Percentiles rank a stretch among this genome's conserved stretches.
These are phyloP conservation scores for Casuarina cunninghamiana DNA, from an alignment of 306 rosid genomes.

Conservation along the genomic window DNA sequence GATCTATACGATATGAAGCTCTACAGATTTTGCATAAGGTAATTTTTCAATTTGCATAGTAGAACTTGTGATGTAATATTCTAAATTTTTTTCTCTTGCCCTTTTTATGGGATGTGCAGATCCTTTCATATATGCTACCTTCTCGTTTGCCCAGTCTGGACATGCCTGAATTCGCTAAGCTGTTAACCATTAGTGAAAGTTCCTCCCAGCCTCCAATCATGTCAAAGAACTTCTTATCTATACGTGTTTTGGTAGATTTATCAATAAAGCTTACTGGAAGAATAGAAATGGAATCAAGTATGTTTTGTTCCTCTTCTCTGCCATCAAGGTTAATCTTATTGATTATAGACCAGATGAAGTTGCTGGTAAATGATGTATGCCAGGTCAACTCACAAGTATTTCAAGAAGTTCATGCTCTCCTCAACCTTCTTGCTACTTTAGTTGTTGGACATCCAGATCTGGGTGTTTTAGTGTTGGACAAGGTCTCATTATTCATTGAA, in stretches of 20 bases:
- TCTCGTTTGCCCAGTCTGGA: slow-evolving; percentile 21
- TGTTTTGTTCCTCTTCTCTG: slow-evolving; percentile 29
- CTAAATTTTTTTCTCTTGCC: slow-evolving; percentile 21
- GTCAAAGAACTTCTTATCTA: slow-evolving; percentile 32
- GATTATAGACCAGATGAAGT: slow-evolving; percentile 48
- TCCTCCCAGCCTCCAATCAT: slow-evolving; percentile 28
- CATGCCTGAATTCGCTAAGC: slow-evolving; percentile 30
- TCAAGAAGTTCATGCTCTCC: slow-evolving; percentile 31
- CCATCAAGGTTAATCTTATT: slow-evolving; percentile 40
- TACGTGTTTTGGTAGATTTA: slow-evolving; percentile 42
- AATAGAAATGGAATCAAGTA: slow-evolving; percentile 23
- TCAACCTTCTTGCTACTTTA: slow-evolving; percentile 44
- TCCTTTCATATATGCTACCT: slow-evolving; percentile 31
- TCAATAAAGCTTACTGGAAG: slow-evolving; percentile 27
- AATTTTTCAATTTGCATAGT: slow-evolving; percentile 5
- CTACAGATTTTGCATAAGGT: slow-evolving; percentile 49
- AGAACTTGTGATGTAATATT: slow-evolving; percentile 14
- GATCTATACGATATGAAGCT: slow-evolving; percentile 36
- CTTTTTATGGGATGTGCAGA: slow-evolving; percentile 38
- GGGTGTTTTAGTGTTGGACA: slow-evolving; percentile 43
- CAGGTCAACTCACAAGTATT: slow-evolving; percentile 30
- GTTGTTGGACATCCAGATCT: slow-evolving; percentile 35
- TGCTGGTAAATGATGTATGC: slow-evolving; percentile 29
- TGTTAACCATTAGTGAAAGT: slow-evolving; percentile 36
- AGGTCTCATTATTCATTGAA: slow-evolving; percentile 29